These are phyloP conservation scores for Pseudonitzschia delicatissima DNA, from an alignment of 108 stramenopile species.

Conservation along the genomic window DNA sequence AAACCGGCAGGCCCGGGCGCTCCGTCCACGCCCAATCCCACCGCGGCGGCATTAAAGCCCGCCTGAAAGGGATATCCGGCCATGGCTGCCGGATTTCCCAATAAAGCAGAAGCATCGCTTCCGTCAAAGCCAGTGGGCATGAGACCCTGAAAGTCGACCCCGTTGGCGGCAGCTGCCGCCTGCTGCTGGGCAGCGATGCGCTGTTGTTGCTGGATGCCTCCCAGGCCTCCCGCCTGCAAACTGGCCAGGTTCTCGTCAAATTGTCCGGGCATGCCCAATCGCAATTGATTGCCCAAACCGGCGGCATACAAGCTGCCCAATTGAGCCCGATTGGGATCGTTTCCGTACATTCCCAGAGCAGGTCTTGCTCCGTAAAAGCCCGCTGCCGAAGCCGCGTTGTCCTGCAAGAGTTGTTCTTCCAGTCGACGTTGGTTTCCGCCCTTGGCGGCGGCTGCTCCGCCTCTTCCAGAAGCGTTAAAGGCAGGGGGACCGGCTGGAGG, in stretches of 20 bases:
- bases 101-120: background rate
- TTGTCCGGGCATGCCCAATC: background rate
- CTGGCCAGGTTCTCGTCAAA: background rate
- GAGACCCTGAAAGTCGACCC: slow-evolving; percentile 1
- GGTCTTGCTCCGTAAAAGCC: background rate
- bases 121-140: slow-evolving; percentile 6
- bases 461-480: background rate
- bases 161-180: background rate
- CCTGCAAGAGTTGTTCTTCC: background rate
- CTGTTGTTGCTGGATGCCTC: background rate
- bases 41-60: background rate
- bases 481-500: too few species aligned
- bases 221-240: background rate
- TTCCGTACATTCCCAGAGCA: background rate
- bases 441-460: background rate
- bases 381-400: background rate
- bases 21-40: background rate
- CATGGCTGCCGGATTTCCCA: slow-evolving; percentile 1
- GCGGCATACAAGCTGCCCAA: background rate
- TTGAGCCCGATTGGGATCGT: background rate
- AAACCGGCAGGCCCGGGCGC: background rate
- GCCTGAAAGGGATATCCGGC: background rate
- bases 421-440: background rate
- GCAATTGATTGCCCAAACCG: background rate
- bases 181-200: background rate